Base-by-base conservation (phyloP, 345 rosid species). In the Gynandropsis gynandra region DNA sequence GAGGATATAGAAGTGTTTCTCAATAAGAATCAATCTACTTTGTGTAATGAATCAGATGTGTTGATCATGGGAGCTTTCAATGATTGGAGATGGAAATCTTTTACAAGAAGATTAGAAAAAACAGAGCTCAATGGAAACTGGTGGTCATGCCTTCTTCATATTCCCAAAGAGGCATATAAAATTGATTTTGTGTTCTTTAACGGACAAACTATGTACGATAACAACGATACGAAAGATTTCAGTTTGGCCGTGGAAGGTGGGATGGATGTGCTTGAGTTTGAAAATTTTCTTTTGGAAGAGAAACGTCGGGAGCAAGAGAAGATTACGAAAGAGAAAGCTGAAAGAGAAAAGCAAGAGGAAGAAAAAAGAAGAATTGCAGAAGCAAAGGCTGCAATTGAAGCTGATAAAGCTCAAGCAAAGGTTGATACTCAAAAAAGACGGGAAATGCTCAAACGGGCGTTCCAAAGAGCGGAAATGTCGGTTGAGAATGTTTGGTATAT, bases 71-170 rank as follows among this genome's bases (percentile, higher is more conserved):
- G 96, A 18, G 89, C 92, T 18, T 90, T 90, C 50, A 90, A 90
- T 63, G 85, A 82, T 14, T 87, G 98, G 98, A 80, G 83, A 66
- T 90, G 86, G 89, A 79, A 78, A 52, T 80, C 87, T 40, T 90
- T 90, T 58, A 78, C 87, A 0, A 43, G 58, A 35, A 82, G 85
- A 76, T 70, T 84, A 66, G 79, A 75, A 57, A 77, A 77, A 73
- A 72, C 82, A 55, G 60, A 72, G 51, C 71, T 83, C 17, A 60
- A 59, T 14, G 83, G 80, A 62, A 96, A 87, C 53, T 90, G 98
- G 98, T 82, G 85, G 95, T 79, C 96, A 51, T 90, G 85, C 57
- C 78, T 58, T 39, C 53, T 83, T 62, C 89, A 80, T 73, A 71
- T 82, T 54, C 95, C 98, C 1, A 77, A 75, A 68, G 90, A 87